Evolutionary conservation across 176 grass and related monocot genomes (phyloP).

Genomic region (Tuctoria greenei): DNA sequence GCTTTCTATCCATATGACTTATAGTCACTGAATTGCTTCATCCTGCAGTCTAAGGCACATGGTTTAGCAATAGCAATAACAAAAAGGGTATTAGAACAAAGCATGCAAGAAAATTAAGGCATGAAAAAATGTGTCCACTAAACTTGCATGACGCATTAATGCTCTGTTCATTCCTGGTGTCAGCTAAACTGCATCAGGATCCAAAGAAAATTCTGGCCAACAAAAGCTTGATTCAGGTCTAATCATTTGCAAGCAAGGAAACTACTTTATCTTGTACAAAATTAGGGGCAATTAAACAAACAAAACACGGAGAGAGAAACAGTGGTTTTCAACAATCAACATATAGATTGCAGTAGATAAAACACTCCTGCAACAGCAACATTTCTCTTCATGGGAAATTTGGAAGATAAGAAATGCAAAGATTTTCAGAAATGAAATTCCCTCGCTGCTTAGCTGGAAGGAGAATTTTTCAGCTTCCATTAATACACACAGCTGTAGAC

Average conservation of each 20-base stretch:
- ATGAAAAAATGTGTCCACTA: constrained; percentile 15
- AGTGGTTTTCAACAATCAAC: not conserved
- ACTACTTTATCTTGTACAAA: not conserved
- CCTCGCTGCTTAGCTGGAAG: no score
- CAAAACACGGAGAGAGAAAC: not conserved
- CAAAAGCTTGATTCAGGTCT: constrained; percentile 11
- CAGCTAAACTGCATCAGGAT: constrained; percentile 2
- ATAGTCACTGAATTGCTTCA: not conserved
- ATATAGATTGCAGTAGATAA: not conserved
- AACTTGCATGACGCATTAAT: constrained; percentile 11
- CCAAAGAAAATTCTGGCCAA: not conserved
- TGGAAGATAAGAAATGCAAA: no score
- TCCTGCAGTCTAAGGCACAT: not conserved
- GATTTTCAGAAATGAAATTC: no score
- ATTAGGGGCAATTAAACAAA: not conserved
- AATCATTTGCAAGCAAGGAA: constrained; percentile 1
- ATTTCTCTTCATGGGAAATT: no score
- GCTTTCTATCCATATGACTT: not conserved
- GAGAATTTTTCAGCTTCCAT: no score
- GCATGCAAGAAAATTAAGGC: not conserved
- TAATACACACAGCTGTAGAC: no score
- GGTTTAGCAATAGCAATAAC: constrained; percentile 1
- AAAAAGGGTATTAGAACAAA: not conserved
- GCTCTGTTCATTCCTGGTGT: not conserved
- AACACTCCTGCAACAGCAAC: not conserved